Conservation (phyloP, 192 early-diverging fungal species). For the Coemansia sp. region DNA sequence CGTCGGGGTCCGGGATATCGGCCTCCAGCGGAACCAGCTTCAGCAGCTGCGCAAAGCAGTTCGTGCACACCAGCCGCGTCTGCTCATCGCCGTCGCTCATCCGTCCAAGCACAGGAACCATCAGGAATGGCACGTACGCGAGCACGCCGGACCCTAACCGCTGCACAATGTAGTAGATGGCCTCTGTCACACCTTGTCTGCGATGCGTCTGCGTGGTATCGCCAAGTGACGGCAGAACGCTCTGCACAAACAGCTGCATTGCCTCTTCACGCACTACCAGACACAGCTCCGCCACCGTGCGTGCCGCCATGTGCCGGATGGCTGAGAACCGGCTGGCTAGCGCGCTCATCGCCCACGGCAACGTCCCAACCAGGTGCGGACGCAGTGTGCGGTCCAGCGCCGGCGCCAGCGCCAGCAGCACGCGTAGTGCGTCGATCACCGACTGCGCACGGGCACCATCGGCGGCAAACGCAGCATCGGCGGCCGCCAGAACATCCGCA, state of each 20-base stretch:
- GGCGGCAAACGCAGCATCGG: conserved; percentile 21
- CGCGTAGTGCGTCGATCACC: conserved; percentile 75
- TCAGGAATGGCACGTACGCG: conserved; percentile 96
- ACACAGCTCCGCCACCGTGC: conserved; percentile 74
- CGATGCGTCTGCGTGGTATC: conserved; percentile 65
- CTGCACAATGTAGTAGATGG: conserved; percentile 78
- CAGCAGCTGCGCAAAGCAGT: conserved; percentile 94
- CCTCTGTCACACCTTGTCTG: conserved; percentile 89
- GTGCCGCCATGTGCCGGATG: conserved; percentile 77
- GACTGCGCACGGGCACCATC: conserved; percentile 54
- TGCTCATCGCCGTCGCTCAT: conserved; percentile 96
- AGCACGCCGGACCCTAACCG: conserved; percentile 78
- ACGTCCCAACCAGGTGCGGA: conserved; percentile 49
- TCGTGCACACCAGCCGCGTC: conserved; percentile 87
- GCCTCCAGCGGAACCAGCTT: conserved; percentile 94
- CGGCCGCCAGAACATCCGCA: conserved; percentile 26
- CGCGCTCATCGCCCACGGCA: conserved; percentile 67
- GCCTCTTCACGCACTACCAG: conserved; percentile 65
- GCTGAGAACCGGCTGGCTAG: conserved; percentile 70
- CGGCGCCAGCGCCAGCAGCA: conserved; percentile 68
- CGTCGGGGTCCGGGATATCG: conserved; percentile 92
- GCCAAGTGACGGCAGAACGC: conserved; percentile 75
- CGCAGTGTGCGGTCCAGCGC: conserved; percentile 59
- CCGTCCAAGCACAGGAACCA: conserved; percentile 92
- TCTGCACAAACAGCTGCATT: conserved; percentile 81